phyloP scores from a whole-genome alignment of 805 yeast species.

The Sugiyamaella chiloensis region DNA sequence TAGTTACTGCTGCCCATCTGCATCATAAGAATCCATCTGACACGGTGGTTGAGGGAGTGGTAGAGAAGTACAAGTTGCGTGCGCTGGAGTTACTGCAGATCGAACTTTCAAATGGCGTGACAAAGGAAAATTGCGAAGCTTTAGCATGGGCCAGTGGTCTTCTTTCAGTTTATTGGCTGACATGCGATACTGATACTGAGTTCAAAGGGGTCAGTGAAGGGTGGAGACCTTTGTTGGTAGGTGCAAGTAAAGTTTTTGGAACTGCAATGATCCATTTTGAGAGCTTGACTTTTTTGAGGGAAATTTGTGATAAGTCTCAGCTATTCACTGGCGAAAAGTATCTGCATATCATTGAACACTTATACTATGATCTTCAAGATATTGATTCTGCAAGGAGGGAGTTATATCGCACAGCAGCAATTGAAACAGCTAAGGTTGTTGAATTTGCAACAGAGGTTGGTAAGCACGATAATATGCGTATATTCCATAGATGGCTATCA shows the following conservation, averaged over 20 bases:
- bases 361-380: not conserved
- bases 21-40: not conserved
- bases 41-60: not conserved
- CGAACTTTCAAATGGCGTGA: not conserved
- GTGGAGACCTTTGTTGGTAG: conserved; percentile 7
- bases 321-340: conserved; percentile 1
- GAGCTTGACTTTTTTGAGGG: not conserved
- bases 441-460: not conserved
- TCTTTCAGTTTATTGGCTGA: conserved; percentile 5
- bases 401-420: not conserved
- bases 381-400: not conserved
- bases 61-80: conserved; percentile 3
- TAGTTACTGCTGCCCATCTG: conserved; percentile 9
- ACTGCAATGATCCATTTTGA: not conserved
- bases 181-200: conserved; percentile 8
- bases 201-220: conserved; percentile 7
- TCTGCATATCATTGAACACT: not conserved
- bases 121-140: not conserved
- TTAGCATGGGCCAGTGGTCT: conserved; percentile 8
- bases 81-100: not conserved
- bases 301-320: not conserved
- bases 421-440: not conserved
- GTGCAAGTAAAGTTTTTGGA: conserved; percentile 3
- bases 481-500: not conserved
- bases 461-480: not conserved